Percentiles rank a stretch among this genome's conserved stretches.
Conservation (phyloP, 345 rosid species). For the Eucalyptus urophylla region DNA sequence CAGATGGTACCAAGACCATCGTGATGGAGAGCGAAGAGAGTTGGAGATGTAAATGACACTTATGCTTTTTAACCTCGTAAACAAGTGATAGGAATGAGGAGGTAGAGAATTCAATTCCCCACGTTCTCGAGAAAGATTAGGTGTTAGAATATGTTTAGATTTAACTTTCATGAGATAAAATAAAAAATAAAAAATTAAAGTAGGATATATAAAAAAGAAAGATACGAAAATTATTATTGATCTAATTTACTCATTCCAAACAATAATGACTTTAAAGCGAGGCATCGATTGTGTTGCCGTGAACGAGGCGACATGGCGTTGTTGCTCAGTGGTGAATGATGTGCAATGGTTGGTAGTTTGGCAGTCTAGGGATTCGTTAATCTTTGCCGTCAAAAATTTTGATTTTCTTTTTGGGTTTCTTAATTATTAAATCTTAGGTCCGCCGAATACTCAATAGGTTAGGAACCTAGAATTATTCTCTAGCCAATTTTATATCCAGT, state of each 20-base stretch:
- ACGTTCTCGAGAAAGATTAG: fast-evolving
- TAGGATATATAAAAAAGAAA: fast-evolving
- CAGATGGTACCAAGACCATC: fast-evolving
- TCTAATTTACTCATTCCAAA: no score
- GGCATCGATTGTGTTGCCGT: neutral
- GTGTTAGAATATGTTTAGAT: fast-evolving
- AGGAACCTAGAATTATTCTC: neutral
- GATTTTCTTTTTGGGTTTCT: neutral
- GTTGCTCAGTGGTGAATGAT: neutral
- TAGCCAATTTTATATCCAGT: neutral
- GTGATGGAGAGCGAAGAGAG: no score
- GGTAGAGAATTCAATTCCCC: no score
- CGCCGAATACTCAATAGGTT: neutral
- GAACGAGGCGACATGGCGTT: neutral
- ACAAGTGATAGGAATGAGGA: fast-evolving
- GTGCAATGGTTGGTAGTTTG: neutral
- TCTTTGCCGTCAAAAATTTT: neutral
- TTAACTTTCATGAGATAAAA: fast-evolving
- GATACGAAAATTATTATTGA: no score
- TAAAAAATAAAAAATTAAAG: no score
- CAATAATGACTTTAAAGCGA: no score
- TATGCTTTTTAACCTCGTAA: no score
- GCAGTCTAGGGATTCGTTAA: neutral
- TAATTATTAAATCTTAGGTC: neutral
- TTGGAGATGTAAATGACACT: no score